Conservation (phyloP, 164 flowering plant species). For the Kingdonia uniflora region DNA sequence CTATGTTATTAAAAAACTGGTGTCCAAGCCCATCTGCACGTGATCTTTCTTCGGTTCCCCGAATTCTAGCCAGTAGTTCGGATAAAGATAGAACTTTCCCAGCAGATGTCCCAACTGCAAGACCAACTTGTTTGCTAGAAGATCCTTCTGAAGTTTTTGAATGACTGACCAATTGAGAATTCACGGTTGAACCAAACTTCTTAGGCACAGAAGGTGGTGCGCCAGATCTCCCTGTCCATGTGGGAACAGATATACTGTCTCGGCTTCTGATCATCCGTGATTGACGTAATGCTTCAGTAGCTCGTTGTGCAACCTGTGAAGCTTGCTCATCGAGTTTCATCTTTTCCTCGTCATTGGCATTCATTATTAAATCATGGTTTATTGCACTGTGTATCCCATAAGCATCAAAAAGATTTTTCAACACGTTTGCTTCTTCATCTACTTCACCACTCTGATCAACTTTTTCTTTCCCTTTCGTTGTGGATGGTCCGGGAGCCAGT, state of each 20-base stretch:
- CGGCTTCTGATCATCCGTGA: slow-evolving; percentile 82
- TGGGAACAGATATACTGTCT: slow-evolving; percentile 80
- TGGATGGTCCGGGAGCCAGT: slow-evolving; percentile 14
- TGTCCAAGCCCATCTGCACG: slow-evolving; percentile 54
- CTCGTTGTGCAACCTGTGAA: slow-evolving; percentile 82
- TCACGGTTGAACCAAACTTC: too few species aligned
- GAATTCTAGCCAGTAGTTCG: too few species aligned
- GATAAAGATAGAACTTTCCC: too few species aligned
- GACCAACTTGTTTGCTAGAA: too few species aligned
- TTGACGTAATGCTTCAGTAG: slow-evolving; percentile 89
- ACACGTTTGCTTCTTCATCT: slow-evolving; percentile 64
- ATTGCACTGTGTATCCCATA: slow-evolving; percentile 95
- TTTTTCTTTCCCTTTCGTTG: slow-evolving; percentile 36
- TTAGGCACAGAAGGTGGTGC: slow-evolving; percentile 57
- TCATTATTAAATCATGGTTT: slow-evolving; percentile 90
- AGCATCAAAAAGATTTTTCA: slow-evolving; percentile 76
- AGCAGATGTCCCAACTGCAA: too few species aligned
- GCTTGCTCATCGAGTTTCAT: slow-evolving; percentile 85
- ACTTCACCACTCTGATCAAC: slow-evolving; percentile 27
- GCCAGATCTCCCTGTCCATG: slow-evolving; percentile 95
- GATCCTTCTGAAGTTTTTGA: too few species aligned
- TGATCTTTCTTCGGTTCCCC: slow-evolving; percentile 61
- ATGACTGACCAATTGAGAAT: too few species aligned
- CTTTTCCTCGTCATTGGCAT: slow-evolving; percentile 79
- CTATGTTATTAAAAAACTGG: too few species aligned